phyloP scores from a whole-genome alignment of 352 stramenopile genomes.

The Pythium folliculosum region DNA sequence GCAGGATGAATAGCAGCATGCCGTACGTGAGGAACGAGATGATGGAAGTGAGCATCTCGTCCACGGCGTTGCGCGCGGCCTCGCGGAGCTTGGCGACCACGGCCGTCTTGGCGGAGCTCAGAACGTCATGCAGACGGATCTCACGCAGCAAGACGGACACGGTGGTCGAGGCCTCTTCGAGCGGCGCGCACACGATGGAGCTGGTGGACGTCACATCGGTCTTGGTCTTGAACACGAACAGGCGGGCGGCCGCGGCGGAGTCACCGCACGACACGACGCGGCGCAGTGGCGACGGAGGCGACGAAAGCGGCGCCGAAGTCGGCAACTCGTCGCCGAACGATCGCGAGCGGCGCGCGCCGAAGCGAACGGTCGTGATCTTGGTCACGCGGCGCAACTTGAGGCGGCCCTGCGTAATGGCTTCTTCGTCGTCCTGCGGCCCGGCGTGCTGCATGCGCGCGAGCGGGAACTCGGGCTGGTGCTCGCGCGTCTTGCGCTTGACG shows the following conservation, averaged over 20 bases:
- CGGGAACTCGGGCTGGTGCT: slow-evolving; percentile 25
- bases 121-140: slow-evolving; percentile 33
- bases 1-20: slow-evolving; percentile 35
- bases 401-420: slow-evolving; percentile 22
- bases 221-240: slow-evolving; percentile 2
- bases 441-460: slow-evolving; percentile 7
- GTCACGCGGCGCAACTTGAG: slow-evolving; percentile 28
- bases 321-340: slow-evolving; percentile 19
- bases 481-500: slow-evolving; percentile 37
- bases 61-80: slow-evolving; percentile 33
- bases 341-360: slow-evolving; percentile 11
- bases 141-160: slow-evolving; percentile 25
- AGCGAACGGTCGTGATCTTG: slow-evolving; percentile 7
- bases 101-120: slow-evolving; percentile 31
- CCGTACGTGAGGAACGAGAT: slow-evolving; percentile 48
- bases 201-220: background rate
- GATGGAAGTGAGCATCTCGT: slow-evolving; percentile 39
- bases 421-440: slow-evolving; percentile 7
- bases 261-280: slow-evolving; percentile 31
- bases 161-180: slow-evolving; percentile 3
- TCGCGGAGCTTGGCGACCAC: slow-evolving; percentile 33
- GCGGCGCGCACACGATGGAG: background rate
- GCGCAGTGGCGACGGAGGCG: slow-evolving; percentile 21
- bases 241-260: background rate
- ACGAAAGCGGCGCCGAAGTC: background rate